phyloP scores from a whole-genome alignment of 2,329 filamentous ascomycete species.

The Fonsecaea erecta region DNA sequence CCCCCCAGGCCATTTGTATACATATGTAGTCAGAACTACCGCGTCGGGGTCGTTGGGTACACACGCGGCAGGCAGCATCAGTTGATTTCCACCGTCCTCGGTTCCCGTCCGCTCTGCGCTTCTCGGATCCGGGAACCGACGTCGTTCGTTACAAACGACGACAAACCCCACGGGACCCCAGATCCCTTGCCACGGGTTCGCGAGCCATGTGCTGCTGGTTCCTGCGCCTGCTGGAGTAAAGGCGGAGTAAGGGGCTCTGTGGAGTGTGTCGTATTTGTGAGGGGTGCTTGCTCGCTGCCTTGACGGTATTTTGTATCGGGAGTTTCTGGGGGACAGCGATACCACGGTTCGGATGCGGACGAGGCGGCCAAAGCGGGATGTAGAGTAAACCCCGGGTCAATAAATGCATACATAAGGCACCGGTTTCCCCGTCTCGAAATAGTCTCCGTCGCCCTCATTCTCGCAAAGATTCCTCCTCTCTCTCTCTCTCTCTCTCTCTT shows the following conservation, averaged over 20 bases:
- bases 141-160: too few species aligned
- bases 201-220: too few species aligned
- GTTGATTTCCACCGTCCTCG: too few species aligned
- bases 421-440: not conserved
- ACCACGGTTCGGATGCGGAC: not conserved
- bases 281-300: not conserved
- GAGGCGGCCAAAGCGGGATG: too few species aligned
- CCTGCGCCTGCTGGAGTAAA: too few species aligned
- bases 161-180: not conserved
- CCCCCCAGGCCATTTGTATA: too few species aligned
- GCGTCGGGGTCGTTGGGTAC: not conserved
- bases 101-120: not conserved
- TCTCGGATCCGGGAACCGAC: not conserved
- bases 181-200: not conserved
- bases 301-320: not conserved
- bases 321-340: too few species aligned
- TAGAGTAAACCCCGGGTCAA: not conserved
- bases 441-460: not conserved
- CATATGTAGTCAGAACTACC: not conserved
- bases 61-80: too few species aligned
- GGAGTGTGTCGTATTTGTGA: not conserved
- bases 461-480: not conserved
- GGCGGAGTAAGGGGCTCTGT: not conserved
- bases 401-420: not conserved
- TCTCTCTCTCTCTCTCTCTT: not conserved